phyloP scores from a whole-genome alignment of 371 early-diverging fungal species.

The Actinomucor elegans region DNA sequence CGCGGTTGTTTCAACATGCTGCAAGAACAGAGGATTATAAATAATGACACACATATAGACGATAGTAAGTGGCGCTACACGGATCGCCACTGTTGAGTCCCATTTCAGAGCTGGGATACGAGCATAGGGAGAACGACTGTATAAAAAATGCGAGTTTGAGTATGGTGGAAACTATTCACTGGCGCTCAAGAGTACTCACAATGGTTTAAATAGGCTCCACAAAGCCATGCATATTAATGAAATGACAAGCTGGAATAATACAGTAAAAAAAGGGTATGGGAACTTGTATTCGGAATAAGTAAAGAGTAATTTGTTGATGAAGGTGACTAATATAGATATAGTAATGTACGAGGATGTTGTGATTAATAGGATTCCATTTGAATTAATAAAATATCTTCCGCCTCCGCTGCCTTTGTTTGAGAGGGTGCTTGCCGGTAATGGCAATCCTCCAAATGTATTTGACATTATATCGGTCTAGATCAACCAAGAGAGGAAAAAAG shows the following conservation, averaged over 20 bases:
- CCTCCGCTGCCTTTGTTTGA: not conserved
- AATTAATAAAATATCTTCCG: conserved; percentile 4
- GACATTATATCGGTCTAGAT: too few relatives aligned
- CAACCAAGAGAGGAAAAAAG: too few relatives aligned
- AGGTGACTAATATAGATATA: conserved; percentile 53
- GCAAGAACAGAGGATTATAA: conserved; percentile 58
- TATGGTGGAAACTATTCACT: not conserved
- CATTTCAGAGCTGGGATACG: conserved; percentile 54
- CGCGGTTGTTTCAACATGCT: conserved; percentile 58
- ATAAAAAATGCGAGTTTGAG: not conserved
- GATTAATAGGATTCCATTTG: conserved; percentile 4
- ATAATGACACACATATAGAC: conserved; percentile 59
- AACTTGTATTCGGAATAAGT: conserved; percentile 53
- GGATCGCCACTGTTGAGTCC: conserved; percentile 40
- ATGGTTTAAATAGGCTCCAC: conserved; percentile 41
- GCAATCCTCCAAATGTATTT: conserved; percentile 9
- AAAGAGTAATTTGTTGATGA: conserved; percentile 61
- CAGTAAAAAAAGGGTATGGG: conserved; percentile 60
- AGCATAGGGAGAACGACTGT: not conserved
- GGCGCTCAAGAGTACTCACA: conserved; percentile 27
- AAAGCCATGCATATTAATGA: conserved; percentile 44
- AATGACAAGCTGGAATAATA: conserved; percentile 55
- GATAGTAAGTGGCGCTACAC: conserved; percentile 52
- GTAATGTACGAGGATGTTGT: conserved; percentile 52
- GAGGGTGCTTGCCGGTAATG: conserved; percentile 18